These are phyloP conservation scores for Grosmannia penicillata DNA, from an alignment of 2,329 filamentous ascomycete genomes.

Conservation along the genomic window DNA sequence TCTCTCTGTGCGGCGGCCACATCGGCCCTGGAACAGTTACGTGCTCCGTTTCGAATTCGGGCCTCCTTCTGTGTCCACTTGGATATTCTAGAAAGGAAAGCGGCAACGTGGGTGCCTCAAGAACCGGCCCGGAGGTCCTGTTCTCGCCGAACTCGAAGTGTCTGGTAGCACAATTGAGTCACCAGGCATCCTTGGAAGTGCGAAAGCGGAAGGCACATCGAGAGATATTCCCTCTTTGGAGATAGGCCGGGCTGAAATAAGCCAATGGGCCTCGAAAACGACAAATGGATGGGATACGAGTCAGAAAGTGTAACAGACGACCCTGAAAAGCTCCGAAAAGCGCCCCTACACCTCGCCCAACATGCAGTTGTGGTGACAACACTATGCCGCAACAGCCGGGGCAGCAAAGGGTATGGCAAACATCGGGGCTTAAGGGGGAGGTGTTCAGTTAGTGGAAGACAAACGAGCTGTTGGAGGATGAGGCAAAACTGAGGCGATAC, in stretches of 20 bases:
- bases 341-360: no score
- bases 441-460: background rate
- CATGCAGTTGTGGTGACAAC: background rate
- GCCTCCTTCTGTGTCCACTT: no score
- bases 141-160: background rate
- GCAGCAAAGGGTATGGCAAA: no score
- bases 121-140: no score
- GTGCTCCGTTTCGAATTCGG: no score
- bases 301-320: background rate
- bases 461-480: no score
- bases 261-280: background rate
- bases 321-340: background rate
- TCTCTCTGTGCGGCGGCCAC: no score
- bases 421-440: no score
- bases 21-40: no score
- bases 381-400: background rate
- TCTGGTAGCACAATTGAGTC: background rate
- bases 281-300: background rate
- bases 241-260: background rate
- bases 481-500: no score
- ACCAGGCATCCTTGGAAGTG: background rate
- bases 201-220: background rate
- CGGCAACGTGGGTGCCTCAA: no score
- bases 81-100: no score
- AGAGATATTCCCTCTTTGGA: background rate